Evolutionary conservation across 2,329 filamentous ascomycete genomes (phyloP).

Genomic region (Ciborinia camelliae): DNA sequence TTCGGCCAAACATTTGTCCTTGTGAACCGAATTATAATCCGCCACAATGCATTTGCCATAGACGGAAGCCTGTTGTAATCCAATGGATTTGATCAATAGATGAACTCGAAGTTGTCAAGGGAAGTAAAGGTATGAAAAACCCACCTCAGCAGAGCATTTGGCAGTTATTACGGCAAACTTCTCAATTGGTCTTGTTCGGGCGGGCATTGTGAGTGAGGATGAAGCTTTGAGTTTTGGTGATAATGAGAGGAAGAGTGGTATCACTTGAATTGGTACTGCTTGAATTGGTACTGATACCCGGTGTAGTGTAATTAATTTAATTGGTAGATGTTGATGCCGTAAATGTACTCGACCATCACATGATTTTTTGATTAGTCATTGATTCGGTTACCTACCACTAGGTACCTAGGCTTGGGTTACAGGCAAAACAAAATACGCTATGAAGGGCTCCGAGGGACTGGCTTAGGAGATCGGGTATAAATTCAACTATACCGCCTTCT

Average conservation of each 20-base stretch:
- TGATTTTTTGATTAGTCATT: no score
- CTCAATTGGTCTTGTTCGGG: constrained; percentile 59
- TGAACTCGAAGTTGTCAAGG: neutral
- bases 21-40: constrained; percentile 86
- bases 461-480: no score
- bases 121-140: constrained; percentile 21
- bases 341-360: no score
- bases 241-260: neutral
- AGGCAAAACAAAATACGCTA: no score
- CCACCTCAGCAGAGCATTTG: constrained; percentile 64
- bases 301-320: no score
- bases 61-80: constrained; percentile 71
- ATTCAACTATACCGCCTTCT: no score
- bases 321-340: no score
- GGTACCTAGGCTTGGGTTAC: no score
- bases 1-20: constrained; percentile 84
- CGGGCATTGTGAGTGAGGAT: constrained; percentile 33
- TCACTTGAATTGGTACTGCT: no score
- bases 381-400: no score
- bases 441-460: no score
- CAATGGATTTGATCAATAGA: neutral
- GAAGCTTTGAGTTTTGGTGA: neutral
- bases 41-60: constrained; percentile 91
- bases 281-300: no score
- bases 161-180: constrained; percentile 65